Conservation (phyloP, 768 basidiomycete genomes). For the Astraeus odoratus region DNA sequence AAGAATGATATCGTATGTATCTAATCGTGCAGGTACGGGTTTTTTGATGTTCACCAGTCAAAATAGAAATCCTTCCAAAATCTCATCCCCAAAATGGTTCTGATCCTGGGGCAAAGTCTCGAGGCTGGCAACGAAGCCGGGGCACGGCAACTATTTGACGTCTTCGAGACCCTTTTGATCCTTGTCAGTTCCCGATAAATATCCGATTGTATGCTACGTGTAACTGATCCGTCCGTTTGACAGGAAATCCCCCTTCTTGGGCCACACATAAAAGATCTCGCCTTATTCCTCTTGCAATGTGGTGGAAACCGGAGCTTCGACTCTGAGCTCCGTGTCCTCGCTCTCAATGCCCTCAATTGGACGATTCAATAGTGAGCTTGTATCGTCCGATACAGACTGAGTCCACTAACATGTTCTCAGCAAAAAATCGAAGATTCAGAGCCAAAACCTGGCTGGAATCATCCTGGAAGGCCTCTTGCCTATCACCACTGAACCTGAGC, state of each 20-base stretch:
- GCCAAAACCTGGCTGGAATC: conserved; percentile 69
- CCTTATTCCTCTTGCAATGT: conserved; percentile 79
- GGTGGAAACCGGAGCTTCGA: conserved; percentile 76
- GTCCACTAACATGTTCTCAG: conserved; percentile 32
- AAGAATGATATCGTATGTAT: conserved; percentile 80
- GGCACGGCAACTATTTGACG: conserved; percentile 88
- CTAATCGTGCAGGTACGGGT: not conserved
- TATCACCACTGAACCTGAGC: conserved; percentile 88
- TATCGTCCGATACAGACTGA: conserved; percentile 1
- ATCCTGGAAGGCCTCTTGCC: conserved; percentile 93
- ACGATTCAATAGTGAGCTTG: conserved; percentile 85
- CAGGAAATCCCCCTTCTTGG: conserved; percentile 93
- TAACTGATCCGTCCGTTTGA: conserved; percentile 5
- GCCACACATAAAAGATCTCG: conserved; percentile 81
- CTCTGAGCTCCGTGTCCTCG: conserved; percentile 77
- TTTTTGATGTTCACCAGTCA: conserved; percentile 1
- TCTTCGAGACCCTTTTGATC: conserved; percentile 92
- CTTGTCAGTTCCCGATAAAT: conserved; percentile 49
- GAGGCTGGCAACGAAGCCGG: conserved; percentile 72
- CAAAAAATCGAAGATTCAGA: conserved; percentile 95
- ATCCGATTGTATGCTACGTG: not conserved
- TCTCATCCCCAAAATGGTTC: conserved; percentile 82
- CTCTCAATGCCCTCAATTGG: conserved; percentile 93
- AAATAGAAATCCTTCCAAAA: conserved; percentile 77
- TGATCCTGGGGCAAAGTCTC: conserved; percentile 80